Evolutionary conservation across 1,139 yeast species (phyloP), one percentile per base, ranked within the genome.

Genomic region (Candida frijolesensis): DNA sequence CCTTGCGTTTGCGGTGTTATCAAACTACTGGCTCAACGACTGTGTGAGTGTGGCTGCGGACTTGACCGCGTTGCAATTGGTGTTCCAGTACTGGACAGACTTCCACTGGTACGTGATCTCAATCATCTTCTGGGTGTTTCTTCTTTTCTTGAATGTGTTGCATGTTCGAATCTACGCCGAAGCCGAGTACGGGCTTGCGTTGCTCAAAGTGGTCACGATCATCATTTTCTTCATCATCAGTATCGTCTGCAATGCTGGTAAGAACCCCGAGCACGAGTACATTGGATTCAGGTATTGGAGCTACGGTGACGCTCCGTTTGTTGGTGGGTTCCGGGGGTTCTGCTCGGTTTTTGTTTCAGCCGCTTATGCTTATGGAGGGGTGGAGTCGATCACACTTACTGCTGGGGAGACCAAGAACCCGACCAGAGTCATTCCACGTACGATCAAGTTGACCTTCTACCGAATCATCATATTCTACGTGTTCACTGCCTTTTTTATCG

Each of bases 341-440:
- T 72, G 74, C 32, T 60, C 60, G 25, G 62, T 70, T 10, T 74
- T 74, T 51, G 76, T 68, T 15, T 79, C 87, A 18, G 87, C 90
- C 1, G 74, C 86, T 27, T 84, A 83, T 64, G 85, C 89, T 6
- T 83, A 78, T 59, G 89, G 89, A 56, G 89, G 90, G 44, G 78
- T 85, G 3, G 90, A 85, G 63, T 72, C 83, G 8, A 78, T 85
- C 47, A 80, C 86, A 16, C 72, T 85, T 54, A 83, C 89, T 3
- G 85, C 87, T 8, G 90, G 87, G 30, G 89, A 85, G 65, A 79
- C 85, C 35, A 72, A 73, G 54, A 82, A 82, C 60, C 90, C 90
- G 1, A 65, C 73, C 2, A 72, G 78, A 55, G 76, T 78, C 34
- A 82, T 85, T 58, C 87, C 86, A 25, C 76, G 75, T 54, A 82